phyloP scores from a whole-genome alignment of 2,329 filamentous ascomycete genomes.

The Pseudocercospora eumusae region DNA sequence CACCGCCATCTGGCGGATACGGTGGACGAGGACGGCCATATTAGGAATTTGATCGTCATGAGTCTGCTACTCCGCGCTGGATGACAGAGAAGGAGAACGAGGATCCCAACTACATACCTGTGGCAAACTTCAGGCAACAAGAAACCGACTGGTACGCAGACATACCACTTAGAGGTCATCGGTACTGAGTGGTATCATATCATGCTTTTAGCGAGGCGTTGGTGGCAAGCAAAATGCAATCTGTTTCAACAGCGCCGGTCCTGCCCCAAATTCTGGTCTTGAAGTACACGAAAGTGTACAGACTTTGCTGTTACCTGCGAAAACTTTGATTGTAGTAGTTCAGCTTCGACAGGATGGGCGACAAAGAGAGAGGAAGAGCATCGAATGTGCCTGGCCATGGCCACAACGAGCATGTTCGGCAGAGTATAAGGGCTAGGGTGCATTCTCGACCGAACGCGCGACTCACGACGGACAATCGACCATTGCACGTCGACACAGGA shows the following conservation, averaged over 20 bases:
- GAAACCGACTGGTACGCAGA: neutral
- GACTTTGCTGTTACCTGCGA: neutral
- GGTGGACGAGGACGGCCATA: slow-evolving; percentile 34
- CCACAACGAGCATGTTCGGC: neutral
- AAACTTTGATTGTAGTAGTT: neutral
- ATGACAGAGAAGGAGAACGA: slow-evolving; percentile 1
- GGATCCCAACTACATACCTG: slow-evolving; percentile 11
- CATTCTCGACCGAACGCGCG: neutral
- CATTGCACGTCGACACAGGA: neutral
- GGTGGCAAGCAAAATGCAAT: slow-evolving; percentile 10
- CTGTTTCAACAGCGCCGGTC: too few species aligned
- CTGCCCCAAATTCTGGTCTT: too few species aligned
- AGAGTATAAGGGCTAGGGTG: too few species aligned
- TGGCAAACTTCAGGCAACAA: neutral
- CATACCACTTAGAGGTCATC: slow-evolving; percentile 1
- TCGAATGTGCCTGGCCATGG: neutral
- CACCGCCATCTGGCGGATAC: slow-evolving; percentile 34
- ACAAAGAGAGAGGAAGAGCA: neutral
- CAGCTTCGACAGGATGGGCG: neutral
- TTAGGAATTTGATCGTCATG: slow-evolving; percentile 20
- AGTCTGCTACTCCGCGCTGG: slow-evolving; percentile 7
- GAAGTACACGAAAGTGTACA: too few species aligned
- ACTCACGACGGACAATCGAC: neutral
- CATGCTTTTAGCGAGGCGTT: slow-evolving; percentile 24
- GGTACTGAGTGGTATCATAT: neutral